Percentiles rank a stretch among this genome's conserved stretches.
Conservation (phyloP, 2,329 filamentous ascomycete species). For the Emergomyces pasteurianus region DNA sequence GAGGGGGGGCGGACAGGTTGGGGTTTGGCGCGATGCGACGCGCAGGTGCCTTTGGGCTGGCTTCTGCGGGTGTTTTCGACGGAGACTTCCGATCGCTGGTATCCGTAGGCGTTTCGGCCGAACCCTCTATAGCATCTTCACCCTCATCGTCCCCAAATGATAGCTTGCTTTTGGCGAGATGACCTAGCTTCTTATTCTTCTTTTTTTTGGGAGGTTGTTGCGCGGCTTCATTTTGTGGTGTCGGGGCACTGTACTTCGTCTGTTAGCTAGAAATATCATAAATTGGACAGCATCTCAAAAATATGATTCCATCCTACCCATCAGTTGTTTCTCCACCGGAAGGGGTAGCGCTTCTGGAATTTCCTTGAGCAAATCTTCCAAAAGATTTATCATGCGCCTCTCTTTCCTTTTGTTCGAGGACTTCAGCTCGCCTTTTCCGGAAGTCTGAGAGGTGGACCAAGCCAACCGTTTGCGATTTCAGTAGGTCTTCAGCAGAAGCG, state of each 20-base stretch:
- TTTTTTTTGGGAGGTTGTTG: constrained; percentile 34
- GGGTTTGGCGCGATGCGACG: constrained; percentile 34
- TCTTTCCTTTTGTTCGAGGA: constrained; percentile 79
- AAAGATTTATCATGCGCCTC: constrained; percentile 57
- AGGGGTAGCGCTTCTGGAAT: constrained; percentile 42
- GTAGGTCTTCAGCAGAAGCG: constrained; percentile 63
- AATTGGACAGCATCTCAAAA: not conserved
- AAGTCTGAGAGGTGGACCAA: constrained; percentile 88
- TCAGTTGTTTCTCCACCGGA: constrained; percentile 37
- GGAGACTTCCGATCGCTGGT: constrained; percentile 24
- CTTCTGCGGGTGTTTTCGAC: constrained; percentile 25
- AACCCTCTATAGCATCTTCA: constrained; percentile 41
- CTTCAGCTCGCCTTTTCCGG: constrained; percentile 87
- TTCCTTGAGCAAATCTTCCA: constrained; percentile 29
- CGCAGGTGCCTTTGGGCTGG: constrained; percentile 16
- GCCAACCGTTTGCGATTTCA: constrained; percentile 79
- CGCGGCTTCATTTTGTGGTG: constrained; percentile 32
- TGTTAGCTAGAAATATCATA: constrained; percentile 33
- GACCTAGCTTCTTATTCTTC: constrained; percentile 49
- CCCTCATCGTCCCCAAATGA: constrained; percentile 54
- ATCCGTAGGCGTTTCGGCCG: constrained; percentile 25
- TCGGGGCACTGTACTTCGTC: constrained; percentile 45
- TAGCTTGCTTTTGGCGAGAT: constrained; percentile 46
- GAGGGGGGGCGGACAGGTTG: constrained; percentile 37
- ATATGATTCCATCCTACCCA: constrained; percentile 40